phyloP scores from a whole-genome alignment of 208 protist genomes.

The Leishmania tropica region DNA sequence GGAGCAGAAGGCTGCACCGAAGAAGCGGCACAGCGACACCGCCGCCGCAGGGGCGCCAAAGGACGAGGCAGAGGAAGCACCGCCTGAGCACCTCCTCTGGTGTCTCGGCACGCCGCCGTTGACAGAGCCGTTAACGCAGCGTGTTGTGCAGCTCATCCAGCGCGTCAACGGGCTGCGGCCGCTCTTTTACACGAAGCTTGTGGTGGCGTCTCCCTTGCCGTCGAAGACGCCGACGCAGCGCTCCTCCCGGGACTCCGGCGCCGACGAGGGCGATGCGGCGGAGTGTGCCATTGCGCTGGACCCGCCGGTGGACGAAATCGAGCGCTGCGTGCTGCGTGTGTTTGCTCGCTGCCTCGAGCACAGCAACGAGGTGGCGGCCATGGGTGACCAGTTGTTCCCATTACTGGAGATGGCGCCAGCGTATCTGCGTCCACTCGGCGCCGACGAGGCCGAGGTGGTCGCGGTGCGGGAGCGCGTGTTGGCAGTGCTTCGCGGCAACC shows the following conservation, averaged over 20 bases:
- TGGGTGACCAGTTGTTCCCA: constrained; percentile 94
- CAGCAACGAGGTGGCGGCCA: constrained; percentile 66
- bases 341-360: constrained; percentile 84
- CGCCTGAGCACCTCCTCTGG: constrained; percentile 55
- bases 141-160: constrained; percentile 79
- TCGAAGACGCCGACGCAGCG: not conserved
- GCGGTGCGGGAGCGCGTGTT: constrained; percentile 55
- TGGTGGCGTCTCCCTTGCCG: constrained; percentile 13
- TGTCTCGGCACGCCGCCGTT: constrained; percentile 55
- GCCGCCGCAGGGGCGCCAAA: constrained; percentile 10
- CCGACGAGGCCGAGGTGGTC: constrained; percentile 64
- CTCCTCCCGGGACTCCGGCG: not conserved
- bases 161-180: constrained; percentile 72
- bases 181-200: constrained; percentile 85
- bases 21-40: constrained; percentile 17
- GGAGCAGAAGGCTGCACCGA: constrained; percentile 27
- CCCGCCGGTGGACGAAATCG: constrained; percentile 75
- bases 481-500: constrained; percentile 66
- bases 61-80: constrained; percentile 14
- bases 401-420: constrained; percentile 72
- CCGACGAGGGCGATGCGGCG: constrained; percentile 16
- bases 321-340: constrained; percentile 54
- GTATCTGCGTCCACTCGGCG: constrained; percentile 52
- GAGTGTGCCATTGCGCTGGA: constrained; percentile 55
- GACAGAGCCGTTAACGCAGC: constrained; percentile 57